Base-by-base conservation (phyloP, 2,329 filamentous ascomycete species). In the Ceratocystis ficicola region DNA sequence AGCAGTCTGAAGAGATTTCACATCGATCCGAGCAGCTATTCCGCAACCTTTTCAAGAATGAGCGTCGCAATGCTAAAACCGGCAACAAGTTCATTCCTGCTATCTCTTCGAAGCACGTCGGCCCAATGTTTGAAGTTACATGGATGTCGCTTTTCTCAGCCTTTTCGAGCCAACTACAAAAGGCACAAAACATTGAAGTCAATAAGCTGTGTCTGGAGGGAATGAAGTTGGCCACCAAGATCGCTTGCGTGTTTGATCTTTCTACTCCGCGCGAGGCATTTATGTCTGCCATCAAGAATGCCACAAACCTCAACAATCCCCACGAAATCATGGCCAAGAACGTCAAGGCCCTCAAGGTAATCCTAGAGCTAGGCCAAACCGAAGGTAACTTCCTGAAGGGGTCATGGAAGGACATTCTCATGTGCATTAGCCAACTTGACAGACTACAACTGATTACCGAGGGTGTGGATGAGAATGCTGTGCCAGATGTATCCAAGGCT, bases 61-160 rank as follows among this genome's bases (percentile, higher is more conserved):
- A 99, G 75, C 86, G 89, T 62, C 87, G 86, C 71, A 94, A 89
- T 68, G 85, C 89, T 1, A 87, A 88, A 70, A 74, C 82, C 73
- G 77, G 85, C 75, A 71, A 86, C 80, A 76, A 86, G 79, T 99
- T 94, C 75, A 95, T 99, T 65, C 89, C 90, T 0, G 94, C 94
- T 2, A 94, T 90, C 1, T 97, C 92, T 0, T 92, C 90, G 74
- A 93, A 90, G 71, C 94, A 99, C 74, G 89, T 96, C 62, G 94
- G 94, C 0, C 91, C 94, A 0, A 99, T 99, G 94, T 97, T 99
- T 73, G 92, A 96, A 71, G 91, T 96, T 28, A 95, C 91, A 0
- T 99, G 94, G 94, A 99, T 97, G 93, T 96, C 93, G 8, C 95
- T 96, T 75, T 88, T 99, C 72, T 97, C 93, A 4, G 92, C 92